Percentiles rank a stretch among this genome's conserved stretches.
These are phyloP conservation scores for Microstegium vimineum DNA, from an alignment of 176 grass and related monocot genomes.

Conservation along the genomic window DNA sequence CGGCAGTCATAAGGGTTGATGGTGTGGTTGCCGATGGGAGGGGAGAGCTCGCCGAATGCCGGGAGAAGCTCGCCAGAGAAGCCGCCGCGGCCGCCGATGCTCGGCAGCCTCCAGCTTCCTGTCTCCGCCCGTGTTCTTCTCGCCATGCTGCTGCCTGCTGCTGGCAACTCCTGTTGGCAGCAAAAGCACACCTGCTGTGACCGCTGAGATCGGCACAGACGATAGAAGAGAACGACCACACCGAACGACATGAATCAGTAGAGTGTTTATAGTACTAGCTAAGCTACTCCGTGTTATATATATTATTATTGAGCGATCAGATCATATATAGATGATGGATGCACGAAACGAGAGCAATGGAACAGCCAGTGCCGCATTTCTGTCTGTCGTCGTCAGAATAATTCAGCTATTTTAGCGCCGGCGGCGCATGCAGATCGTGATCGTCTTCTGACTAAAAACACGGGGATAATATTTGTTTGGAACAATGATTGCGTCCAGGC, in stretches of 20 bases:
- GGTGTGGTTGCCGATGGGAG: not conserved
- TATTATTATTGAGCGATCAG: not conserved
- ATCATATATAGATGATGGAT: too few species aligned
- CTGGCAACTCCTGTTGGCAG: not conserved
- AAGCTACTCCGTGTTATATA: too few species aligned
- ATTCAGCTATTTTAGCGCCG: not conserved
- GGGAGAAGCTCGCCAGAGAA: slow-evolving; percentile 8
- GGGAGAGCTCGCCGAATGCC: not conserved
- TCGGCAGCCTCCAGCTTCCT: not conserved
- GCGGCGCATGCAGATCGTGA: not conserved
- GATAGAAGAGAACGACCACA: not conserved
- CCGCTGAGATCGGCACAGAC: not conserved
- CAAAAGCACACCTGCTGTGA: not conserved
- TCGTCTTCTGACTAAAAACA: slow-evolving; percentile 2
- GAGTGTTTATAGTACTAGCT: not conserved
- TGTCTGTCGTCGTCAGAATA: not conserved
- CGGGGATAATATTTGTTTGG: slow-evolving; percentile 3
- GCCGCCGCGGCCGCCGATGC: not conserved
- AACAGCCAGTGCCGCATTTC: not conserved
- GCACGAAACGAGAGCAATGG: not conserved
- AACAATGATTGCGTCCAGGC: not conserved
- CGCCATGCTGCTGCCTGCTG: not conserved
- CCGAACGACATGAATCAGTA: not conserved
- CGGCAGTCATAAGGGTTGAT: not conserved
- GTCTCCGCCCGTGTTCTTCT: not conserved